These are phyloP conservation scores for Leishmania aethiopica DNA, from an alignment of 208 protist species.

Conservation along the genomic window DNA sequence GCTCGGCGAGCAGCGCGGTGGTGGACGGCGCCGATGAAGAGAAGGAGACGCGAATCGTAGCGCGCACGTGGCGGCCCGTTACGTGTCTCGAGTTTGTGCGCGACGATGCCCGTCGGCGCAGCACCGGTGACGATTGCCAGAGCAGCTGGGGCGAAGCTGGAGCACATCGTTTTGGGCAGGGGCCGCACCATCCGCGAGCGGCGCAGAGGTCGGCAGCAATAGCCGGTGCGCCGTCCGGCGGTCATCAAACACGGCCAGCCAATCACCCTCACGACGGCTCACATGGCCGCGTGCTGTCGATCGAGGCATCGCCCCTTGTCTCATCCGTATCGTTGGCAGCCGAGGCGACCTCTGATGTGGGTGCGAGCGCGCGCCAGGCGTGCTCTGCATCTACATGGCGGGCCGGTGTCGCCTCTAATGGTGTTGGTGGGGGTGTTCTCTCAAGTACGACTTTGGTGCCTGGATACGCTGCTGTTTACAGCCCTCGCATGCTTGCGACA, in stretches of 20 bases:
- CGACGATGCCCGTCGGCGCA: not conserved
- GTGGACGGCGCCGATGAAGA: not conserved
- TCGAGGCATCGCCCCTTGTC: too few species aligned
- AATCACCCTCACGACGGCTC: too few species aligned
- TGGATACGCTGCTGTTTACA: constrained; percentile 15
- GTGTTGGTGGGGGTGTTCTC: not conserved
- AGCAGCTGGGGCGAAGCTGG: not conserved
- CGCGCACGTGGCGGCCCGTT: not conserved
- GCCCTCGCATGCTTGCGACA: constrained; percentile 9
- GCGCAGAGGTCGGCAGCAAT: too few species aligned
- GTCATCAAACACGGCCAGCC: too few species aligned
- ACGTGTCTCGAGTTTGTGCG: not conserved
- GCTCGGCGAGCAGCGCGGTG: not conserved
- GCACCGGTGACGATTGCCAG: not conserved
- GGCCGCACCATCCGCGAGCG: too few species aligned
- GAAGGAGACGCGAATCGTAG: not conserved
- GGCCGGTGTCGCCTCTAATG: not conserved
- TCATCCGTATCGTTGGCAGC: too few species aligned
- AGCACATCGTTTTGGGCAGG: too few species aligned
- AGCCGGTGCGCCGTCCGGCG: too few species aligned
- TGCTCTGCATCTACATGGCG: not conserved
- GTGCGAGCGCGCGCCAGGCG: too few species aligned
- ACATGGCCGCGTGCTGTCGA: too few species aligned
- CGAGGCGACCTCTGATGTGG: too few species aligned
- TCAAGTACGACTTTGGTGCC: not conserved